Conservation (phyloP, 306 rosid species). For the Glycine tomentella region DNA sequence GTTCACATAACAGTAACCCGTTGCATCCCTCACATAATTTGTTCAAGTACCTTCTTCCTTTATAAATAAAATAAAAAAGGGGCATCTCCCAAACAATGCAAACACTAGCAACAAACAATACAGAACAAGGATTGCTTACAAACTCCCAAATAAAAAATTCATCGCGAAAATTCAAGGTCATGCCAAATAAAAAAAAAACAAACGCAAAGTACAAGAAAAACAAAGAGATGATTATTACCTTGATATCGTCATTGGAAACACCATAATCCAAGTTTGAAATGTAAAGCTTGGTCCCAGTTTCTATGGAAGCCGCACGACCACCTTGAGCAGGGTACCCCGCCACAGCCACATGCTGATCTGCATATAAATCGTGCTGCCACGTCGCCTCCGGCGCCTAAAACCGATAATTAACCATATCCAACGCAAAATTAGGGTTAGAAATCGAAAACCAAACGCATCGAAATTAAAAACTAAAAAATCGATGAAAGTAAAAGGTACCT, state of each 20-base stretch:
- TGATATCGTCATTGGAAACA: conserved; percentile 91
- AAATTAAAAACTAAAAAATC: not conserved
- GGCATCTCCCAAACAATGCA: not conserved
- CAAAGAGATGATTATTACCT: conserved; percentile 58
- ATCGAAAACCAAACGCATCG: not conserved
- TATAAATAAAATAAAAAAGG: not conserved
- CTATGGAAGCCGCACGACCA: conserved; percentile 80
- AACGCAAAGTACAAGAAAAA: too few relatives aligned
- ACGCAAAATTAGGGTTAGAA: not conserved
- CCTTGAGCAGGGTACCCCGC: conserved; percentile 53
- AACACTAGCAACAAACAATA: not conserved
- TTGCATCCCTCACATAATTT: not conserved
- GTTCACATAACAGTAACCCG: not conserved
- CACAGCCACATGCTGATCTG: conserved; percentile 57
- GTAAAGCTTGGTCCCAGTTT: conserved; percentile 93
- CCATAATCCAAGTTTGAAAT: conserved; percentile 92
- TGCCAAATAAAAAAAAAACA: not conserved
- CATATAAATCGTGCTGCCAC: conserved; percentile 90
- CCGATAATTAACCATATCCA: not conserved
- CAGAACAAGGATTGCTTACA: not conserved
- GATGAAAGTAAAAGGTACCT: conserved; percentile 50
- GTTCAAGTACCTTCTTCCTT: not conserved
- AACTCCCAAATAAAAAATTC: not conserved
- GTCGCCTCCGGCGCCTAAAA: conserved; percentile 86
- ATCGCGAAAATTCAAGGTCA: too few relatives aligned